These are phyloP conservation scores for Podosphaera leucotricha DNA, from an alignment of 2,329 filamentous ascomycete genomes.

Conservation along the genomic window DNA sequence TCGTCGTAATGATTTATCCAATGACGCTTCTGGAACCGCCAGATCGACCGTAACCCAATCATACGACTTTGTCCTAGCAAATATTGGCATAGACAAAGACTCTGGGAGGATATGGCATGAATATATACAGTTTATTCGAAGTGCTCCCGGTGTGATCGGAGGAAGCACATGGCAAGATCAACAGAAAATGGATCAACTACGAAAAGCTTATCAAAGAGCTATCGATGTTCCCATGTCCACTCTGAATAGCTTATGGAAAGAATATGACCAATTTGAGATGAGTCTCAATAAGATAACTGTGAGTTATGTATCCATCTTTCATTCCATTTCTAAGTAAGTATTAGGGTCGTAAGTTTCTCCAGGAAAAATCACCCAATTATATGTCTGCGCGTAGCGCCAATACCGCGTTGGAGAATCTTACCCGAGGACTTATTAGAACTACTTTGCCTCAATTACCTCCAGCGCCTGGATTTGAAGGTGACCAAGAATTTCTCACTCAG, in stretches of 20 bases:
- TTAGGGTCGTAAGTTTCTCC: slow-evolving; percentile 82
- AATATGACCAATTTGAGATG: slow-evolving; percentile 94
- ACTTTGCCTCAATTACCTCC: slow-evolving; percentile 66
- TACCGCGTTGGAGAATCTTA: slow-evolving; percentile 75
- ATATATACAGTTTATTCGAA: slow-evolving; percentile 82
- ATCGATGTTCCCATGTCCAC: slow-evolving; percentile 68
- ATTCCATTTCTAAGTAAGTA: slow-evolving; percentile 6
- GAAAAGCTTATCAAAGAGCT: slow-evolving; percentile 79
- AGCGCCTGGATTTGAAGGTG: slow-evolving; percentile 63
- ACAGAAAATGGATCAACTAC: slow-evolving; percentile 87
- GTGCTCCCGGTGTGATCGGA: slow-evolving; percentile 62
- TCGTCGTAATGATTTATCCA: slow-evolving; percentile 64
- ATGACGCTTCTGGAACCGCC: slow-evolving; percentile 53
- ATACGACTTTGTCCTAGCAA: slow-evolving; percentile 79
- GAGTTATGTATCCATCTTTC: slow-evolving; percentile 16
- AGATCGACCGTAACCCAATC: slow-evolving; percentile 61
- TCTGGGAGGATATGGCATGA: slow-evolving; percentile 81
- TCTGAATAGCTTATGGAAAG: slow-evolving; percentile 76
- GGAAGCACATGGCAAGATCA: slow-evolving; percentile 86
- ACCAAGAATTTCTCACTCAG: slow-evolving; percentile 63
- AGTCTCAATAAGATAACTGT: slow-evolving; percentile 78
- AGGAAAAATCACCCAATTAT: slow-evolving; percentile 78
- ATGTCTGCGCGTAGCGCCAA: slow-evolving; percentile 89
- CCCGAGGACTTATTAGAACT: slow-evolving; percentile 48
- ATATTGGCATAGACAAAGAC: slow-evolving; percentile 78